These are phyloP conservation scores for Urochloa ruziziensis DNA, from an alignment of 176 grass and related monocot genomes.

Conservation along the genomic window DNA sequence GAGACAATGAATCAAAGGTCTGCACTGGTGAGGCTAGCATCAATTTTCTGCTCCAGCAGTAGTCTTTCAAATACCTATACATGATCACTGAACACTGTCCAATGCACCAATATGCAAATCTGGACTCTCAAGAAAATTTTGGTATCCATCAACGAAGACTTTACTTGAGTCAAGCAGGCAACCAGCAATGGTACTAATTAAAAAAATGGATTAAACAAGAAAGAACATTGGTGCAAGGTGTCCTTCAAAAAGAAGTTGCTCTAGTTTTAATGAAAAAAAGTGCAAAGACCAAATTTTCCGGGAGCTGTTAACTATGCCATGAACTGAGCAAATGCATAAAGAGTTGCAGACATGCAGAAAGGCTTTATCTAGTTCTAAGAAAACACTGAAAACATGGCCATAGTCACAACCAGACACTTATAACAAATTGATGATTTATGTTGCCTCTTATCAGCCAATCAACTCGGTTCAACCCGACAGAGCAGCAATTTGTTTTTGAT, in stretches of 20 bases:
- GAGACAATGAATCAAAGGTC: not conserved
- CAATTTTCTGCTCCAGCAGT: not conserved
- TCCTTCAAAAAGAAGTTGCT: not conserved
- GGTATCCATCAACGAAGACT: not conserved
- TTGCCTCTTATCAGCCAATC: not conserved
- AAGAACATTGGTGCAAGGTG: not conserved
- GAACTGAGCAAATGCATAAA: not conserved
- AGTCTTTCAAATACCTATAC: conserved; percentile 14
- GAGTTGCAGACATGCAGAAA: not conserved
- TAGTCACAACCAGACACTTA: not conserved
- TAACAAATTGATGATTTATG: not conserved
- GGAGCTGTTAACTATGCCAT: not conserved
- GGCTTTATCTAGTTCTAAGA: not conserved
- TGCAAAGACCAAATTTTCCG: not conserved
- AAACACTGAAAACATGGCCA: not conserved
- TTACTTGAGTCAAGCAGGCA: not conserved
- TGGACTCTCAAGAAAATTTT: conserved; percentile 17
- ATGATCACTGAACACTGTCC: not conserved
- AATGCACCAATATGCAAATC: conserved; percentile 5
- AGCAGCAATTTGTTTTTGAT: not conserved
- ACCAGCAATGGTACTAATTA: not conserved
- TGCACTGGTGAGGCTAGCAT: not conserved
- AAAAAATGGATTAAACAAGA: not conserved
- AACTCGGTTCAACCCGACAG: not conserved
- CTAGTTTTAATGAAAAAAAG: not conserved